Conservation (phyloP, 23 red algal genomes). For the Gracilaria gracilis region DNA sequence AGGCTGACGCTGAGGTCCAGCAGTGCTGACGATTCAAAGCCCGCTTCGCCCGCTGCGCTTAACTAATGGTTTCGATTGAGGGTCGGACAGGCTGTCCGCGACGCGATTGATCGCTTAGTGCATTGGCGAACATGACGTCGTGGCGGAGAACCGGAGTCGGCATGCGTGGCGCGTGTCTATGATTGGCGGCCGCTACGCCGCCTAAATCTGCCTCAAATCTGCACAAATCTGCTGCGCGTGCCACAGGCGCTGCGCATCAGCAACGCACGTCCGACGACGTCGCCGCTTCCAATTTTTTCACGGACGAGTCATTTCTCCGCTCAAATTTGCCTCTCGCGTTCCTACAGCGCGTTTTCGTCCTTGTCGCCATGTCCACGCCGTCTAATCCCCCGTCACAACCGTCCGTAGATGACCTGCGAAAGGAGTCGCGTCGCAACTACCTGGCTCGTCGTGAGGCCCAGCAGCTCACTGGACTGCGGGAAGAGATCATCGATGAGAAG, state of each 20-base stretch:
- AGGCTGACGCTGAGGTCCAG: neutral
- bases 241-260: too few relatives aligned
- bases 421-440: slow-evolving; percentile 73
- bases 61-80: neutral
- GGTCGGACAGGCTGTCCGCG: slow-evolving; percentile 25
- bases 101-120: neutral
- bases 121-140: neutral
- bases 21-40: neutral
- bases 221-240: neutral
- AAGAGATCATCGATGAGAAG: slow-evolving; percentile 80
- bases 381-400: neutral
- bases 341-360: neutral
- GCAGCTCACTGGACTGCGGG: slow-evolving; percentile 56
- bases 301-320: neutral
- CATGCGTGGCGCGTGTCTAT: neutral
- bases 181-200: neutral
- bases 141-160: neutral
- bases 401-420: slow-evolving; percentile 44
- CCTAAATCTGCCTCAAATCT: neutral
- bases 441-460: slow-evolving; percentile 67
- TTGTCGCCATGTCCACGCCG: slow-evolving; percentile 3
- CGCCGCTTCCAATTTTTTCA: neutral
- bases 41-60: neutral
- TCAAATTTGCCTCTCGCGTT: neutral
- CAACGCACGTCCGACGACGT: neutral